Evolutionary conservation across 1,284 basidiomycete genomes (phyloP).

Genomic region (Ustanciosporium gigantosporum): DNA sequence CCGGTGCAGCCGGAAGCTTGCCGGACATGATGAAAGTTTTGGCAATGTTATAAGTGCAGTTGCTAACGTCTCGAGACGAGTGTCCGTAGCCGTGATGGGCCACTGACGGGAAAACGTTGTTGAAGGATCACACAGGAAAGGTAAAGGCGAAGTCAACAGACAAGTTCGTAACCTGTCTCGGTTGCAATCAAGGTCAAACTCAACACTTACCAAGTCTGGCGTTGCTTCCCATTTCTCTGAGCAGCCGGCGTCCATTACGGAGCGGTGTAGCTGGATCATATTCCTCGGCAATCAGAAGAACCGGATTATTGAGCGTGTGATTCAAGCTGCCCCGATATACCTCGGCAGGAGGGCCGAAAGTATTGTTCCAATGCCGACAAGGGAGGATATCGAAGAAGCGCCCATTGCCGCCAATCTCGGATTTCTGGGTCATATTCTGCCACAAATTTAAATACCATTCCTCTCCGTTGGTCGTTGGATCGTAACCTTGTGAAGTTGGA

Average conservation of each 20-base stretch:
- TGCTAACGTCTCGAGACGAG: constrained; percentile 17
- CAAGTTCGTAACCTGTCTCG: no score
- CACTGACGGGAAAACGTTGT: no score
- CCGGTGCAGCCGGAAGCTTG: constrained; percentile 4
- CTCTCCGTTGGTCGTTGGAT: constrained; percentile 6
- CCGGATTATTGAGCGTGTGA: constrained; percentile 11
- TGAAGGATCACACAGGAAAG: no score
- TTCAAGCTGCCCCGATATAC: constrained; percentile 26
- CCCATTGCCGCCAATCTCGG: constrained; percentile 27
- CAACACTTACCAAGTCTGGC: no score
- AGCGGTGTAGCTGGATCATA: constrained; percentile 42
- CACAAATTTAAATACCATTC: constrained; percentile 25
- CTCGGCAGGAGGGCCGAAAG: constrained; percentile 13
- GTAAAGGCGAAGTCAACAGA: no score
- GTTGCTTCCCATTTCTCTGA: constrained; percentile 25
- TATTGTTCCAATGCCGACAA: constrained; percentile 28
- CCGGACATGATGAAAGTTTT: constrained; percentile 18
- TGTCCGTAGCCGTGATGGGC: constrained; percentile 33
- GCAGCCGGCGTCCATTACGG: constrained; percentile 13
- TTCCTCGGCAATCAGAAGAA: constrained; percentile 23
- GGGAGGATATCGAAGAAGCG: constrained; percentile 33
- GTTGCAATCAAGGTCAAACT: no score
- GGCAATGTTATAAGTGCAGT: constrained; percentile 18
- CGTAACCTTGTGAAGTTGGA: constrained; percentile 5
- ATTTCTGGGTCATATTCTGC: constrained; percentile 12